A percentile compares a stretch with the other conserved stretches of the same genome.
phyloP scores from a whole-genome alignment of 2,329 filamentous ascomycete species.

The Grosmannia clavigera region DNA sequence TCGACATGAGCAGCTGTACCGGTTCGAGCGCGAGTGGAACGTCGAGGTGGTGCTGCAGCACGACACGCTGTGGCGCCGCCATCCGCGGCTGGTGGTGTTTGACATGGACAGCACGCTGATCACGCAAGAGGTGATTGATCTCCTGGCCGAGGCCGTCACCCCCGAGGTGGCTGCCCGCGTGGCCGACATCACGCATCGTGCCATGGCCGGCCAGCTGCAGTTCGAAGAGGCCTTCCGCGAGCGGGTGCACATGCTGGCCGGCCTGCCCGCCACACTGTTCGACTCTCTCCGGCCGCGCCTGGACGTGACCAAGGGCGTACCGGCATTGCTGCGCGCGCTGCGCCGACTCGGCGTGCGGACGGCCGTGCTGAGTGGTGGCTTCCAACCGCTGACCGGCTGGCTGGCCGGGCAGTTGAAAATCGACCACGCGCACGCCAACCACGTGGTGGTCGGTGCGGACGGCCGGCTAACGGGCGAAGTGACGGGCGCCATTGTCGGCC shows the following conservation, averaged over 20 bases:
- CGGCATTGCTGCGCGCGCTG: slow-evolving; percentile 59
- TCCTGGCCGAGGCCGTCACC: slow-evolving; percentile 69
- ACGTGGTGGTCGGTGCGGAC: slow-evolving; percentile 52
- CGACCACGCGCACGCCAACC: slow-evolving; percentile 81
- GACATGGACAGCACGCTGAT: slow-evolving; percentile 99
- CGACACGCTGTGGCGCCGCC: slow-evolving; percentile 60
- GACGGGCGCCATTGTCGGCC: slow-evolving; percentile 60
- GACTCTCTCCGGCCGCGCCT: slow-evolving; percentile 63
- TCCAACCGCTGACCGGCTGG: slow-evolving; percentile 80
- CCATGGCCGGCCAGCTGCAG: slow-evolving; percentile 93
- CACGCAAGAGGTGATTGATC: slow-evolving; percentile 93
- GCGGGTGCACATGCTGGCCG: slow-evolving; percentile 68
- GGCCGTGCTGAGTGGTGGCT: slow-evolving; percentile 85
- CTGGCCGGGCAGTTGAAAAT: slow-evolving; percentile 70
- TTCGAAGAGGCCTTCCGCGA: slow-evolving; percentile 76
- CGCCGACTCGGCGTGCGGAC: slow-evolving; percentile 74
- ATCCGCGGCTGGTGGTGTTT: slow-evolving; percentile 84
- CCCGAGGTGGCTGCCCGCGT: slow-evolving; percentile 69
- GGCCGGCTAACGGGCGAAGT: slow-evolving; percentile 59
- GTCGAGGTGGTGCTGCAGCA: slow-evolving; percentile 69
- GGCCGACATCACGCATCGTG: slow-evolving; percentile 77
- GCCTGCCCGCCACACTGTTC: slow-evolving; percentile 68
- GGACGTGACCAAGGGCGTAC: slow-evolving; percentile 70
- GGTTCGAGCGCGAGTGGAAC: slow-evolving; percentile 81
- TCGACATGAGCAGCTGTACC: slow-evolving; percentile 69